Evolutionary conservation across 2,329 filamentous ascomycete genomes (phyloP), one percentile per base, ranked within the genome.

Genomic region (Daldinia sp.): DNA sequence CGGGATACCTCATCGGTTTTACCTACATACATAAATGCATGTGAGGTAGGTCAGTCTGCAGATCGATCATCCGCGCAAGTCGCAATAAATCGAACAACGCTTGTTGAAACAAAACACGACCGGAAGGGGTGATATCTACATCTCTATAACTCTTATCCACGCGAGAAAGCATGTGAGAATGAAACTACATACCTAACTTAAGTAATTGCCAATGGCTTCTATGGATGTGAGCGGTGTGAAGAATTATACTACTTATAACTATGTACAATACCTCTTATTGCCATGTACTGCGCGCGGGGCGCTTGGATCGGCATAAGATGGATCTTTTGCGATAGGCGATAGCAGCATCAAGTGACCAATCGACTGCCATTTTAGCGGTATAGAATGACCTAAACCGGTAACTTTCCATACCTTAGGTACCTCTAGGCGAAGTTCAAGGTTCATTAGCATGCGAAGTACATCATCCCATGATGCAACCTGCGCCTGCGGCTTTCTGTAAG

Each of bases 401-500:
- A 63, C 62, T 56, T 34, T 29, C 6, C 4, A 30, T 48, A 6
- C 29, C 29, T 6, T 11, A n/a, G n/a, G n/a, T n/a, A n/a, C 29
- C 29, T 11, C 37, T 58, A 61, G 49, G 62, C 58, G 57, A 61
- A 50, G 34, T 61, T 57, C 52, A 47, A 53, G 62, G 62, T 32
- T 54, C n/a, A 19, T 19, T 50, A 35, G n/a, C 41, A 41, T 53
- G 50, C 32, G 17, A 30, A 41, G 34, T 57, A 53, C 50, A 60
- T 58, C 59, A 63, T 57, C 48, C 41, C 34, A 63, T 60, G 56
- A 63, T 63, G 55, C 47, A 63, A 60, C 54, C 29, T 55, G 41
- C 47, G 49, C 32, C 55, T 63, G 61, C 57, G 61, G 61, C 56
- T 60, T 52, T 56, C 56, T 62, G 48, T 48, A 64, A 55, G 50